Evolutionary conservation across 78 protist genomes (phyloP).

Genomic region (slime mould (Dictyostelium discoideum)): dicty_2.7 NC_007091.3:1008501-1009000

Average conservation of each 20-base stretch:
- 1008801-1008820: too few relatives aligned
- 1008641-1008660: background rate
- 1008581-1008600: background rate
- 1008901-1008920: too few relatives aligned
- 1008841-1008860: too few relatives aligned
- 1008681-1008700: background rate
- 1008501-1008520: background rate
- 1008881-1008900: too few relatives aligned
- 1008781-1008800: background rate
- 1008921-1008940: too few relatives aligned
- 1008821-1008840: too few relatives aligned
- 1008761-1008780: background rate
- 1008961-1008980: too few relatives aligned
- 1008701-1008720: background rate
- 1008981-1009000: too few relatives aligned
- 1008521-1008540: background rate
- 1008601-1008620: too few relatives aligned
- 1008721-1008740: background rate
- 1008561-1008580: background rate
- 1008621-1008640: background rate
- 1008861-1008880: too few relatives aligned
- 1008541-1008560: conserved; percentile 1
- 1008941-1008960: too few relatives aligned
- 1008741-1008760: background rate
- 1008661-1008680: background rate